Conservation (phyloP, 75 land plant genomes). For the Pinus taeda region DNA sequence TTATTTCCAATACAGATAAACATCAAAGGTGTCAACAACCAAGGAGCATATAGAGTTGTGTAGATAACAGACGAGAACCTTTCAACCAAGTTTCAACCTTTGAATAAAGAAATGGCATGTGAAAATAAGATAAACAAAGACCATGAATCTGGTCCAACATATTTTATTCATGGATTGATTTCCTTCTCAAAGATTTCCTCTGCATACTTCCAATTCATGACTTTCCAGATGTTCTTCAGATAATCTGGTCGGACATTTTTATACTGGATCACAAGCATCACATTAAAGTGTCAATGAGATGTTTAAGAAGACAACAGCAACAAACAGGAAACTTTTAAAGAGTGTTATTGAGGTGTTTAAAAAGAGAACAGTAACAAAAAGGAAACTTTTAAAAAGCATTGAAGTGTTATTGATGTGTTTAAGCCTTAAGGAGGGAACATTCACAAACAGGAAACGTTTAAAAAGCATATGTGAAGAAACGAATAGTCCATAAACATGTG, state of each 20-base stretch:
- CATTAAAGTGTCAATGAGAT: not conserved
- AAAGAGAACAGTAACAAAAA: too few species aligned
- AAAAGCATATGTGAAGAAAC: too few species aligned
- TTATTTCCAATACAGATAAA: not conserved
- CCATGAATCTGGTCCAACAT: not conserved
- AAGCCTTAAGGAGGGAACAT: too few species aligned
- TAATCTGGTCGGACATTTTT: conserved; percentile 94
- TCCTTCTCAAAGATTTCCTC: conserved; percentile 61
- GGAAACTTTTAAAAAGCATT: too few species aligned
- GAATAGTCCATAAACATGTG: too few species aligned
- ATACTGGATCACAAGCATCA: conserved; percentile 61
- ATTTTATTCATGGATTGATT: not conserved
- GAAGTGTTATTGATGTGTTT: not conserved
- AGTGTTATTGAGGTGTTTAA: too few species aligned
- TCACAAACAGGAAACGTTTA: too few species aligned
- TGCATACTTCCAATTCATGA: conserved; percentile 93
- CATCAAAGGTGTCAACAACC: not conserved
- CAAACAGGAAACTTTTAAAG: too few species aligned
- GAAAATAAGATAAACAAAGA: not conserved
- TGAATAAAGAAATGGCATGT: not conserved
- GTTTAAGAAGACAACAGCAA: too few species aligned
- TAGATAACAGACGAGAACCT: not conserved
- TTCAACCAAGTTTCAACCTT: not conserved
- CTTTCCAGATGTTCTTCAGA: conserved; percentile 96
- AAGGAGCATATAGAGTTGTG: too few species aligned